A percentile compares a stretch with the other conserved stretches of the same genome.
Evolutionary conservation across 371 early-diverging fungal genomes (phyloP).

Genomic region (Apophysomyces elegans): DNA sequence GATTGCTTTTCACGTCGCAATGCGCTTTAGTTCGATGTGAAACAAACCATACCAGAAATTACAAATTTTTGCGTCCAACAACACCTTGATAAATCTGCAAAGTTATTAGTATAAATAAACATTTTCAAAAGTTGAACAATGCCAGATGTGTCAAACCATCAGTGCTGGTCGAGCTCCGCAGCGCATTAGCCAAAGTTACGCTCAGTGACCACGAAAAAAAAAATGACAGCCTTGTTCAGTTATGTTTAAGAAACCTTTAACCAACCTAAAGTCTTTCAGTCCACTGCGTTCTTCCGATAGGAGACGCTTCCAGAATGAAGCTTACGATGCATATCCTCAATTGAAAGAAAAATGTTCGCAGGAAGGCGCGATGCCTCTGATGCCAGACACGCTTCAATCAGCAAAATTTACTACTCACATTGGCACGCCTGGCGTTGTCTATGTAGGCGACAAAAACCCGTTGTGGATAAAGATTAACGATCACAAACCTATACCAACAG

Average conservation of each 20-base stretch:
- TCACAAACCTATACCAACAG: conserved; percentile 44
- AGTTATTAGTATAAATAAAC: too few relatives aligned
- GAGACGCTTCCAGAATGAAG: conserved; percentile 61
- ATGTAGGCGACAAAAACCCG: conserved; percentile 58
- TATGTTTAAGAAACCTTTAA: conserved; percentile 68
- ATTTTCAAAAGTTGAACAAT: too few relatives aligned
- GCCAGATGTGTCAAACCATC: too few relatives aligned
- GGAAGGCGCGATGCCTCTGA: conserved; percentile 43
- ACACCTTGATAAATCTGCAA: too few relatives aligned
- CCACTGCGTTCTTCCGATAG: conserved; percentile 65
- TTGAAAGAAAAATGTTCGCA: conserved; percentile 29
- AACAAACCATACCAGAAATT: too few relatives aligned
- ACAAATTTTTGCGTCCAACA: too few relatives aligned
- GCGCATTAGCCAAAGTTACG: too few relatives aligned
- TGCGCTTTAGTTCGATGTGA: too few relatives aligned
- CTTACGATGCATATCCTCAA: conserved; percentile 53
- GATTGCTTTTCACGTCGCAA: too few relatives aligned
- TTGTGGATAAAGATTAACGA: conserved; percentile 62
- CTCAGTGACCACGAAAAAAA: too few relatives aligned
- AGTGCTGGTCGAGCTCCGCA: too few relatives aligned
- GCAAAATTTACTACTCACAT: conserved; percentile 67
- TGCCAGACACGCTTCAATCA: conserved; percentile 60
- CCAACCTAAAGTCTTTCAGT: conserved; percentile 61
- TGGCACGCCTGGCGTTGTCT: conserved; percentile 63
- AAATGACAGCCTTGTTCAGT: not conserved